A percentile compares a stretch with the other conserved stretches of the same genome.
phyloP scores from a whole-genome alignment of 352 stramenopile genomes.

The Phytophthora foliorum region DNA sequence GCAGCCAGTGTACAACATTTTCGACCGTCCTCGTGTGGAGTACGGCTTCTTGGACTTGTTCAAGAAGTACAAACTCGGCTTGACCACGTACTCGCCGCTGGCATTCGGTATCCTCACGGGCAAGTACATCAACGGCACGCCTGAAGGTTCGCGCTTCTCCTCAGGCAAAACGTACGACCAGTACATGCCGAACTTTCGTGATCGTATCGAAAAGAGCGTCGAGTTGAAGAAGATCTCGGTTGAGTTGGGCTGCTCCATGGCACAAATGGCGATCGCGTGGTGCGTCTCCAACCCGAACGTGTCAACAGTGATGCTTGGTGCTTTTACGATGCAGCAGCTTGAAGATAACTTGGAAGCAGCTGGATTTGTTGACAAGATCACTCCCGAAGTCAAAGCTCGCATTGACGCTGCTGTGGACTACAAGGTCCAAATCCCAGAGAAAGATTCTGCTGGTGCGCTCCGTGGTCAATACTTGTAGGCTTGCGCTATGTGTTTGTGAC shows the following conservation, averaged over 20 bases:
- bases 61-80: not conserved
- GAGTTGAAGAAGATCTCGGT: not conserved
- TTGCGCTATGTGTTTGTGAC: too few species aligned
- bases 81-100: not conserved
- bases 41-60: not conserved
- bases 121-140: not conserved
- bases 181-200: not conserved
- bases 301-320: not conserved
- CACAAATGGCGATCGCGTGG: conserved; percentile 1
- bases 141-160: not conserved
- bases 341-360: not conserved
- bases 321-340: not conserved
- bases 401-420: conserved; percentile 3
- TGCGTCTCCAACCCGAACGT: conserved; percentile 3
- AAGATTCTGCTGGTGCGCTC: not conserved
- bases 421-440: not conserved
- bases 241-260: not conserved
- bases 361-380: not conserved
- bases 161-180: not conserved
- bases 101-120: not conserved
- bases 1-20: not conserved
- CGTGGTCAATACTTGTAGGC: not conserved
- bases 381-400: not conserved
- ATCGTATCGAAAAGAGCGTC: not conserved
- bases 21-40: not conserved